Conservation (phyloP, 1,139 yeast genomes). For the Meyerozyma sp. region DNA sequence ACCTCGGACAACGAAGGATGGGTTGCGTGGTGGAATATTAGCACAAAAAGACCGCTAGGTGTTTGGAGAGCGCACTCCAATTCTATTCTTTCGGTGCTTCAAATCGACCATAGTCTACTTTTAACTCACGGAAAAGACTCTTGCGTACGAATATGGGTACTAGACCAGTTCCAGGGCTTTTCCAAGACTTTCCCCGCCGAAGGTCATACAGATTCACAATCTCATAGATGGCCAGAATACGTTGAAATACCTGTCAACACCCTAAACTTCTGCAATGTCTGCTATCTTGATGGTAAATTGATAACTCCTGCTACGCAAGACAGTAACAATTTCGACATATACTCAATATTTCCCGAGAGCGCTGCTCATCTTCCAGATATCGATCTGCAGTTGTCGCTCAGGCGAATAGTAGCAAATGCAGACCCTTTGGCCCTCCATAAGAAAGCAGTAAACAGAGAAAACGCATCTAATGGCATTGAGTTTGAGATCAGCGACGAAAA, state of each 20-base stretch:
- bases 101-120: constrained; percentile 25
- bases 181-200: constrained; percentile 3
- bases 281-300: constrained; percentile 20
- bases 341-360: constrained; percentile 18
- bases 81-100: constrained; percentile 37
- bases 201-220: constrained; percentile 2
- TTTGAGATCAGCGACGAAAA: constrained; percentile 12
- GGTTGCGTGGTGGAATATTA: constrained; percentile 48
- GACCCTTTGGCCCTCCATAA: constrained; percentile 15
- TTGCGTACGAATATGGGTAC: constrained; percentile 43
- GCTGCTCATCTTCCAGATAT: neutral
- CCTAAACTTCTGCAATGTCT: constrained; percentile 53
- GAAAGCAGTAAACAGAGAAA: neutral
- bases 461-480: constrained; percentile 6
- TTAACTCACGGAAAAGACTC: constrained; percentile 56
- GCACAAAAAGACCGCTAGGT: constrained; percentile 34
- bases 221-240: constrained; percentile 3
- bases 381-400: constrained; percentile 9
- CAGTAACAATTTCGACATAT: constrained; percentile 51
- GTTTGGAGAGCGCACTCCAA: constrained; percentile 49
- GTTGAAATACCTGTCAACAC: constrained; percentile 50
- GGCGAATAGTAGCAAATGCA: constrained; percentile 23
- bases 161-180: constrained; percentile 11
- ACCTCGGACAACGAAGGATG: constrained; percentile 46
- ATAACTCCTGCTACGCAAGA: constrained; percentile 50